Evolutionary conservation across 225 moss, liverwort and hornwort genomes (phyloP), one percentile per base, ranked within the genome.

Genomic region (Climacium dendroides): DNA sequence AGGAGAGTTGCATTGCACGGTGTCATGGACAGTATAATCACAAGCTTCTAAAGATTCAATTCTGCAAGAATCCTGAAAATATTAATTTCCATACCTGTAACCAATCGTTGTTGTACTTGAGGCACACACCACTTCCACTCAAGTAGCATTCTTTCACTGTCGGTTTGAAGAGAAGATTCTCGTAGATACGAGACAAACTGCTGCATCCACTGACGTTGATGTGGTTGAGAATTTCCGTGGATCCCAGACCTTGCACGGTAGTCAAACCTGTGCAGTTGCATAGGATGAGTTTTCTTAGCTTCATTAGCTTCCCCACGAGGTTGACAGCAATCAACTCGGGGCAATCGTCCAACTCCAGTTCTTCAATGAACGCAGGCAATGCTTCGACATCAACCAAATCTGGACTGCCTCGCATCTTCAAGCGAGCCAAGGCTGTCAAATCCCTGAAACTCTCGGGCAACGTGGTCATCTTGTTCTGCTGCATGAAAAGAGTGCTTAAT

Each of bases 41-140:
- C 37, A 37, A 37, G 37, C 22, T 22, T 67, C n/a, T n/a, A n/a
- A n/a, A 37, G 11, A 67, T 67, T 37, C 37, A 37, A 11, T 12
- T 37, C 22, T 69, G 69, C 69, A 69, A 69, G 23, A 39, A 23
- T 69, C 13, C 39, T 39, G 39, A 67, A 67, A 69, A 12, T 69
- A 39, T 69, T 39, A 22, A 23, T 69, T 43, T 7, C 73, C 6
- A 64, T 85, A 91, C 91, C 87, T 91, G 84, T 59, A 24, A 62
- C 87, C 89, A 89, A 32, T 89, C 57, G 24, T 87, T 87, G 89
- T 89, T 89, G 48, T 89, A 85, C 85, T 89, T 87, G 37, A 89
- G 63, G 69, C 61, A 78, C 30, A 87, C 84, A 8, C 48, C 57
- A 73, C 84, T 91, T 57, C 91, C 87, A 79, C 78, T 89, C 16